phyloP scores from a whole-genome alignment of 768 basidiomycete species.

The Xerocomellus chrysenteron region DNA sequence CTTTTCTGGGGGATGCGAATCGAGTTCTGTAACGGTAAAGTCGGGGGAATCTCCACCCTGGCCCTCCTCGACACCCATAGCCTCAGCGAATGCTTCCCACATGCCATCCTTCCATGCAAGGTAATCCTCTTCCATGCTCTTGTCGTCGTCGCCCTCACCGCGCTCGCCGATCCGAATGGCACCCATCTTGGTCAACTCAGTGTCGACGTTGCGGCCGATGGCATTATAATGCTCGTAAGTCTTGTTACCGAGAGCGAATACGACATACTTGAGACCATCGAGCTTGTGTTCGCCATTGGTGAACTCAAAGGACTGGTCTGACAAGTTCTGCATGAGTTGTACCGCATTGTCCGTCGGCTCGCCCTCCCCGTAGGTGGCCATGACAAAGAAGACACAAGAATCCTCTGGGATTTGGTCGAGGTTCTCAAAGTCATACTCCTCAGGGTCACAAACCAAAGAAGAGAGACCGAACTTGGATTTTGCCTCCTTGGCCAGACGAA shows the following conservation, averaged over 20 bases:
- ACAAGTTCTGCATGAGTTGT: conserved; percentile 87
- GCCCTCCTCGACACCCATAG: conserved; percentile 90
- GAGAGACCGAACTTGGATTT: conserved; percentile 95
- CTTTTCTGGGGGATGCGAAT: conserved; percentile 75
- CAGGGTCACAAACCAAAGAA: conserved; percentile 96
- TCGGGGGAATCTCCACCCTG: conserved; percentile 94
- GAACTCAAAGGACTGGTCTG: conserved; percentile 87
- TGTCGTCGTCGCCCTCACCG: conserved; percentile 98
- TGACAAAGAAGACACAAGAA: conserved; percentile 87
- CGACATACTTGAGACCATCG: conserved; percentile 87
- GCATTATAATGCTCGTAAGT: conserved; percentile 97
- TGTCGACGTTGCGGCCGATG: conserved; percentile 79
- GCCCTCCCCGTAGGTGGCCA: conserved; percentile 99
- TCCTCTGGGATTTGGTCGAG: conserved; percentile 89
- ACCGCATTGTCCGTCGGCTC: conserved; percentile 99
- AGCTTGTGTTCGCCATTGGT: conserved; percentile 74
- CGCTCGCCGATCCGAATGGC: conserved; percentile 82
- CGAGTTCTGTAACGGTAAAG: conserved; percentile 86
- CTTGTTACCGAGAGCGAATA: conserved; percentile 90
- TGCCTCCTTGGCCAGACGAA: conserved; percentile 96
- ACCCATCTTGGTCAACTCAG: conserved; percentile 72
- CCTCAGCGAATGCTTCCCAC: conserved; percentile 87
- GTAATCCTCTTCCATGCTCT: conserved; percentile 99
- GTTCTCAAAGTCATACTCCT: conserved; percentile 98
- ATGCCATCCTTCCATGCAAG: conserved; percentile 98